Percentiles rank a stretch among this genome's conserved stretches.
These are phyloP conservation scores for Aquilaria sinensis DNA, from an alignment of 345 rosid species.

Conservation along the genomic window DNA sequence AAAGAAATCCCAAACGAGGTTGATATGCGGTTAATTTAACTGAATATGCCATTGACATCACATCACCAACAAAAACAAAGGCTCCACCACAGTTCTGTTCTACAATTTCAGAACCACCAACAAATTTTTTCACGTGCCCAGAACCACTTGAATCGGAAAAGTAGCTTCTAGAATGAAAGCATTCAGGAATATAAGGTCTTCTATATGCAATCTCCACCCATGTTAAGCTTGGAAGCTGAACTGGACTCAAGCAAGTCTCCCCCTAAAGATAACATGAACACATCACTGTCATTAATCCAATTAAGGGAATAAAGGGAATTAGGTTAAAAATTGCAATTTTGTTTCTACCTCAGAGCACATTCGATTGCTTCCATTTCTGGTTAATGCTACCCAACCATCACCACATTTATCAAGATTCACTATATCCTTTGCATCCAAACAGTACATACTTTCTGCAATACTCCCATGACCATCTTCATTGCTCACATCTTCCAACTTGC, in stretches of 20 bases:
- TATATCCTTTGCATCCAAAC: conserved; percentile 63
- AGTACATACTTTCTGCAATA: conserved; percentile 22
- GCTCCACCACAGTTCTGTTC: conserved; percentile 51
- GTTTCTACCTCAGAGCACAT: conserved; percentile 49
- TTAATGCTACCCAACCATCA: conserved; percentile 37
- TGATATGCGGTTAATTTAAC: conserved; percentile 54
- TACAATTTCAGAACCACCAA: conserved; percentile 4
- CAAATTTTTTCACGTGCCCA: conserved; percentile 4
- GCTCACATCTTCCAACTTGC: conserved; percentile 5
- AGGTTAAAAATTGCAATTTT: too few relatives aligned
- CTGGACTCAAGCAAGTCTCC: conserved; percentile 59
- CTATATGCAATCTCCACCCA: conserved; percentile 77
- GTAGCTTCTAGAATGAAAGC: conserved; percentile 29
- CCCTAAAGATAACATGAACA: conserved; percentile 34
- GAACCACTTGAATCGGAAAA: conserved; percentile 20
- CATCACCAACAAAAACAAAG: conserved; percentile 82
- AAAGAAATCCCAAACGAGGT: conserved; percentile 42
- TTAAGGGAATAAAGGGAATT: too few relatives aligned
- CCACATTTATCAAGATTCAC: conserved; percentile 68
- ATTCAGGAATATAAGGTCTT: conserved; percentile 40
- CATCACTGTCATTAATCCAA: neutral
- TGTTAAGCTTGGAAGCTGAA: conserved; percentile 40
- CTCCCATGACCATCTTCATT: conserved; percentile 21
- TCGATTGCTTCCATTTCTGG: conserved; percentile 36
- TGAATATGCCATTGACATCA: conserved; percentile 51